Base-by-base conservation (phyloP, 805 yeast species). In the Yamadazyma akitaensis region DNA sequence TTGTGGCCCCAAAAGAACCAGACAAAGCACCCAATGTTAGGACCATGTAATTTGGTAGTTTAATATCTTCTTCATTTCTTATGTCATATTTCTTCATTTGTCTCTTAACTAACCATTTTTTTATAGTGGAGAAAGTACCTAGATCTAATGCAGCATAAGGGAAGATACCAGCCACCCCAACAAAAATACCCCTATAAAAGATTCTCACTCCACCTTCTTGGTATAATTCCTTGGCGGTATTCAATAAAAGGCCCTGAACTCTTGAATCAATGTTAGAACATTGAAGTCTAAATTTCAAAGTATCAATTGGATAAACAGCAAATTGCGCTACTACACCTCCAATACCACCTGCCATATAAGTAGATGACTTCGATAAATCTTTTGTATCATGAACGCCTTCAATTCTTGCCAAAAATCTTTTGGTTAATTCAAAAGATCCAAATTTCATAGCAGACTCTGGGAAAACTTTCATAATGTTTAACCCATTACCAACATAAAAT, bases 381-480 rank as follows among this genome's bases (percentile, higher is more conserved):
- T 84, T 65, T 2, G 84, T 77, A 59, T 85, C 91, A 11, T 75
- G 74, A 6, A 81, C 82, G 12, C 96, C 96, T 65, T 89, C 97
- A 7, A 91, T 49, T 24, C 70, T 62, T 17, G 96, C 84, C 59
- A 94, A 70, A 25, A 84, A 59, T 47, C 86, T 73, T 59, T 94
- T 94, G 0, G 91, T 84, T 5, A 89, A 78, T 63, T 92, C 99
- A 63, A 94, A 92, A 3, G 96, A 82, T 2, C 99, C 98, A 66
- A 94, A 92, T 62, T 94, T 94, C 80, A 92, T 92, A 1, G 98
- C 97, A 32, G 96, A 85, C 63, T 92, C 99, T 0, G 99, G 99
- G 60, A 94, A 88, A 17, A 92, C 97, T 62, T 92, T 92, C 46
- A 91, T 58, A n/a, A 87, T 88, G 62, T 94, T 94, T 40, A 92